Conservation (phyloP, 1,284 basidiomycete genomes). For the Trametes versicolor region DNA sequence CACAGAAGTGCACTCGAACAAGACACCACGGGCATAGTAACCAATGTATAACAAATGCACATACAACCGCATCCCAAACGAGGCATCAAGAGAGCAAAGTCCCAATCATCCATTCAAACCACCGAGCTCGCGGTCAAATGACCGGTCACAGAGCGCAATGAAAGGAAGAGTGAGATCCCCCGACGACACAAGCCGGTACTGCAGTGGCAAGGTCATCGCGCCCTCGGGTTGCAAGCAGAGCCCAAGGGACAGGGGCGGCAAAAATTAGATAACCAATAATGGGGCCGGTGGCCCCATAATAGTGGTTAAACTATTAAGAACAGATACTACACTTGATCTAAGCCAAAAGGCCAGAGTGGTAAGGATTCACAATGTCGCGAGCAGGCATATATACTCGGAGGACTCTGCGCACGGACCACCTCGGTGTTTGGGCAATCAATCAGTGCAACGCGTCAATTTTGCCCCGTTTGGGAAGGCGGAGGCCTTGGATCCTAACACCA, state of each 20-base stretch:
- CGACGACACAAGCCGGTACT: constrained; percentile 37
- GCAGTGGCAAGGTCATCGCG: constrained; percentile 38
- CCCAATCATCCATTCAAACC: constrained; percentile 25
- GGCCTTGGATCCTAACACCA: constrained; percentile 28
- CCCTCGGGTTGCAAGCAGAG: constrained; percentile 37
- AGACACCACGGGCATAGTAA: too few relatives aligned
- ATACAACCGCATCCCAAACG: too few relatives aligned
- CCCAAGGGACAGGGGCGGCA: constrained; percentile 34
- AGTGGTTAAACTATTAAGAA: constrained; percentile 88
- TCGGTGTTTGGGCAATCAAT: constrained; percentile 2
- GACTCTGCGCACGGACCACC: constrained; percentile 23
- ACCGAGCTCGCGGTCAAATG: constrained; percentile 28
- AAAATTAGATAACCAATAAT: constrained; percentile 39
- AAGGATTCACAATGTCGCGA: constrained; percentile 35
- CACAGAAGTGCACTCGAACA: too few relatives aligned
- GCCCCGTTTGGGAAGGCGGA: constrained; percentile 20
- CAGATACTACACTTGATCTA: constrained; percentile 98
- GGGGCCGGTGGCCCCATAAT: constrained; percentile 56
- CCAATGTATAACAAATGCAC: too few relatives aligned
- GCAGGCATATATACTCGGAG: constrained; percentile 1
- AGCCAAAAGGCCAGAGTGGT: constrained; percentile 96
- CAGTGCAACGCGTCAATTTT: background rate
- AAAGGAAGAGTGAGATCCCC: constrained; percentile 34
- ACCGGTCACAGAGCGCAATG: constrained; percentile 20
- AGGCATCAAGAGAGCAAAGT: too few relatives aligned